Conservation (phyloP, 495 filamentous ascomycete species). For the Penicillium cinerascens region DNA sequence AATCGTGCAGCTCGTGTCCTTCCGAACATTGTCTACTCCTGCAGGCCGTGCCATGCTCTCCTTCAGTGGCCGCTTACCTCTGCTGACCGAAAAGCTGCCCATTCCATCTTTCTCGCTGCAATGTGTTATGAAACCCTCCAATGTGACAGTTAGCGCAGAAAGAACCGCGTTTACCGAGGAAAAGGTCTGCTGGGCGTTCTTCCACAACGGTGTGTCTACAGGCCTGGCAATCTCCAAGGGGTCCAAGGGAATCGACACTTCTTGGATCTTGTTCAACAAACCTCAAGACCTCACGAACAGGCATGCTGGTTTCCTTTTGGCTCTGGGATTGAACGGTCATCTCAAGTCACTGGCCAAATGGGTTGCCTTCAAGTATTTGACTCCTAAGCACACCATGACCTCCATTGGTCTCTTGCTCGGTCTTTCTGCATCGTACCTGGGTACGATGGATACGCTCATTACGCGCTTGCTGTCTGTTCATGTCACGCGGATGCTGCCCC, state of each 20-base stretch:
- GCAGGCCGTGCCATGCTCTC: conserved; percentile 79
- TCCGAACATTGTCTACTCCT: conserved; percentile 82
- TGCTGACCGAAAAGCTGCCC: conserved; percentile 85
- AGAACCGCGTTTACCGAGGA: conserved; percentile 82
- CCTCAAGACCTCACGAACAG: conserved; percentile 86
- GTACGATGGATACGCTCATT: conserved; percentile 93
- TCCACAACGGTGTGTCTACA: conserved; percentile 89
- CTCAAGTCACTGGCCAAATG: conserved; percentile 91
- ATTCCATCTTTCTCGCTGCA: conserved; percentile 83
- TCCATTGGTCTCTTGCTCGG: conserved; percentile 93
- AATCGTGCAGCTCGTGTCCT: conserved; percentile 75
- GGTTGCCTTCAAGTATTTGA: conserved; percentile 98
- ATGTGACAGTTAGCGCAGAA: conserved; percentile 85
- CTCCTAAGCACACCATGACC: conserved; percentile 98
- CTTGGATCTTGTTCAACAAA: conserved; percentile 98
- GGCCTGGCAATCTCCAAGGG: conserved; percentile 86
- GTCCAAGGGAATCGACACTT: conserved; percentile 92
- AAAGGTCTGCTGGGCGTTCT: conserved; percentile 96
- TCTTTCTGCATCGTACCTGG: conserved; percentile 86
- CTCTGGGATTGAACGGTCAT: conserved; percentile 92
- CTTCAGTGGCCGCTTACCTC: conserved; percentile 75
- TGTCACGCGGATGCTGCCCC: conserved; percentile 87
- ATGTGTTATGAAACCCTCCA: conserved; percentile 85
- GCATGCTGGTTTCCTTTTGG: conserved; percentile 90
- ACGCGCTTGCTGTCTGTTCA: conserved; percentile 97